phyloP scores from a whole-genome alignment of 805 yeast genomes.

The Candida pseudoglaebosa region DNA sequence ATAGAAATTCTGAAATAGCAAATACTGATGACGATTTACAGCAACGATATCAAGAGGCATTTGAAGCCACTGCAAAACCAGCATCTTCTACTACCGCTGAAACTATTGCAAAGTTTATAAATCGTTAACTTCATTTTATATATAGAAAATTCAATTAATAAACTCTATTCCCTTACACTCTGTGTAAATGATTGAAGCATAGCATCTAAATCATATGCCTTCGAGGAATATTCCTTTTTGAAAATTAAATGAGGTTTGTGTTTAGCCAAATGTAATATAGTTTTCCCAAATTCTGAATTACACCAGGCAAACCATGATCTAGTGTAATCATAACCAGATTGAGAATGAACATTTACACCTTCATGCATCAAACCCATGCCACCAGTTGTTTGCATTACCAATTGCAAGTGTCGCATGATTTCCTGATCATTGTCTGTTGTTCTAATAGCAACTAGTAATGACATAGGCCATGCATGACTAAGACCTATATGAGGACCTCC shows the following conservation, averaged over 20 bases:
- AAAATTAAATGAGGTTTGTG: slow-evolving; percentile 72
- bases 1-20: slow-evolving; percentile 57
- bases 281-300: slow-evolving; percentile 85
- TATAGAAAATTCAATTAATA: neutral
- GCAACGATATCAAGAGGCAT: slow-evolving; percentile 68
- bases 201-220: slow-evolving; percentile 28
- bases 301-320: slow-evolving; percentile 96
- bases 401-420: slow-evolving; percentile 45
- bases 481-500: slow-evolving; percentile 93
- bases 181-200: slow-evolving; percentile 9
- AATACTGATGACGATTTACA: slow-evolving; percentile 51
- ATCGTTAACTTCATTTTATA: slow-evolving; percentile 18
- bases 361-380: slow-evolving; percentile 84
- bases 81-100: slow-evolving; percentile 69
- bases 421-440: slow-evolving; percentile 72
- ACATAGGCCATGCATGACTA: slow-evolving; percentile 87
- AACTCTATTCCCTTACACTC: neutral
- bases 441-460: slow-evolving; percentile 67
- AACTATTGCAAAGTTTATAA: slow-evolving; percentile 64
- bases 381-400: slow-evolving; percentile 59
- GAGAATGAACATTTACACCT: slow-evolving; percentile 61
- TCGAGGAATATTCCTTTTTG: slow-evolving; percentile 32
- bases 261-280: slow-evolving; percentile 70
- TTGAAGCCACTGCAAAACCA: slow-evolving; percentile 56
- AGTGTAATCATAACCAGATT: slow-evolving; percentile 49